Percentiles rank a stretch among this genome's conserved stretches.
These are phyloP conservation scores for Pilobolus umbonatus DNA, from an alignment of 192 early-diverging fungal genomes.

Conservation along the genomic window DNA sequence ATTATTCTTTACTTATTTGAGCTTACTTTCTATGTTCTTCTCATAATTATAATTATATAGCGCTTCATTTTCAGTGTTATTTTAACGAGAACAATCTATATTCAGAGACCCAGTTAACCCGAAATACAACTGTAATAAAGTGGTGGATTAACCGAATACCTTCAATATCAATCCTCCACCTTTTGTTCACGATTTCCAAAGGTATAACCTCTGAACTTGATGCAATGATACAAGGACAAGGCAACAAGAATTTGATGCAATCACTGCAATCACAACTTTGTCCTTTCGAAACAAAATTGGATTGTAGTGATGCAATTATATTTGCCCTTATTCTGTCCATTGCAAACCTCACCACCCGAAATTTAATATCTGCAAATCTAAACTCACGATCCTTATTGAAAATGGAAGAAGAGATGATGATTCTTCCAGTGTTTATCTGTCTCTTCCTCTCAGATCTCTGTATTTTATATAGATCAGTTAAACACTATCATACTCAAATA, in stretches of 20 bases:
- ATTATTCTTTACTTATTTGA: no score
- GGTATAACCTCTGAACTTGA: neutral
- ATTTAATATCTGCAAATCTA: neutral
- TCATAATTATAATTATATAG: no score
- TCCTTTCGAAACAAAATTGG: neutral
- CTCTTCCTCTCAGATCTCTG: neutral
- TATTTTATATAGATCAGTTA: neutral
- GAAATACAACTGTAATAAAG: no score
- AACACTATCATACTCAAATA: neutral
- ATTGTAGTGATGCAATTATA: neutral
- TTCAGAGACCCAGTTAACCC: no score
- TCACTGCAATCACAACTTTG: neutral
- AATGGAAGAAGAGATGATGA: neutral
- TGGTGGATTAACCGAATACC: no score
- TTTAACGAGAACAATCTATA: no score
- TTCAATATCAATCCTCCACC: neutral
- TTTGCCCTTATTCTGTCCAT: neutral
- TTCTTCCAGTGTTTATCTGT: neutral
- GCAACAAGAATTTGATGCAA: neutral
- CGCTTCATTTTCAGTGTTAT: no score
- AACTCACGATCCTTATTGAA: neutral
- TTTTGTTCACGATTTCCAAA: neutral
- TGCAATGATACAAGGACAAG: neutral
- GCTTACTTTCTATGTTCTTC: no score
- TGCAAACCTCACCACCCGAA: neutral